Percentiles rank a stretch among this genome's conserved stretches.
phyloP scores from a whole-genome alignment of 495 filamentous ascomycete species.

The Apiosordaria backusii region DNA sequence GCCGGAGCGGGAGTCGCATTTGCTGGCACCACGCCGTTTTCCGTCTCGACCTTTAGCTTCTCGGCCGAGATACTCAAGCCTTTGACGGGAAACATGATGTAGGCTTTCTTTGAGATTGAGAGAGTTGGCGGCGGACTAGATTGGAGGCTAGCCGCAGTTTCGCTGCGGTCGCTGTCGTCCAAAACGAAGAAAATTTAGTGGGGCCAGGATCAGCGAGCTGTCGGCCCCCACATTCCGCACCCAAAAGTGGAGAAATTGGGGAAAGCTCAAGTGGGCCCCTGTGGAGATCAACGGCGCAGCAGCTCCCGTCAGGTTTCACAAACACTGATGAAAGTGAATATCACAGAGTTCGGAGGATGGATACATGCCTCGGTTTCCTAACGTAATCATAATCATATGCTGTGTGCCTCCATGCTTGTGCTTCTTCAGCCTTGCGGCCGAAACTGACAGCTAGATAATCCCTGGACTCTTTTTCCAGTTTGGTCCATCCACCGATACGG shows the following conservation, averaged over 20 bases:
- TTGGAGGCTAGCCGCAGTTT: not conserved
- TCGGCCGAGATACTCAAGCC: conserved; percentile 79
- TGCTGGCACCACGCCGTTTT: conserved; percentile 27
- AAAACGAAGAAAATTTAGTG: conserved; percentile 7
- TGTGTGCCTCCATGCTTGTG: not conserved
- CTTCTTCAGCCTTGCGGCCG: not conserved
- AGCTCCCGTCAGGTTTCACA: not conserved
- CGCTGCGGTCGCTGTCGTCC: not conserved
- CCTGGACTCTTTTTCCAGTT: too few relatives aligned
- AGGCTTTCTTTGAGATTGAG: too few relatives aligned
- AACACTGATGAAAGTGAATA: not conserved
- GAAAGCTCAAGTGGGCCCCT: not conserved
- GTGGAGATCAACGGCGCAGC: not conserved
- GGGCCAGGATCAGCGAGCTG: conserved; percentile 1
- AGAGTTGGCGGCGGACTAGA: not conserved
- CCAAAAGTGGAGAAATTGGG: not conserved
- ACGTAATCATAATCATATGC: not conserved
- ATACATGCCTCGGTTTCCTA: not conserved
- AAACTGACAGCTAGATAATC: not conserved
- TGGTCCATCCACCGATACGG: not conserved
- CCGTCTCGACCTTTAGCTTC: conserved; percentile 64
- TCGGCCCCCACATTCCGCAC: not conserved
- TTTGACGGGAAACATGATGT: conserved; percentile 86
- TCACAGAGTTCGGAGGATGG: too few relatives aligned
- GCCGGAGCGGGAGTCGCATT: conserved; percentile 29